These are phyloP conservation scores for Chimonanthus praecox DNA, from an alignment of 164 flowering plant species.

Conservation along the genomic window DNA sequence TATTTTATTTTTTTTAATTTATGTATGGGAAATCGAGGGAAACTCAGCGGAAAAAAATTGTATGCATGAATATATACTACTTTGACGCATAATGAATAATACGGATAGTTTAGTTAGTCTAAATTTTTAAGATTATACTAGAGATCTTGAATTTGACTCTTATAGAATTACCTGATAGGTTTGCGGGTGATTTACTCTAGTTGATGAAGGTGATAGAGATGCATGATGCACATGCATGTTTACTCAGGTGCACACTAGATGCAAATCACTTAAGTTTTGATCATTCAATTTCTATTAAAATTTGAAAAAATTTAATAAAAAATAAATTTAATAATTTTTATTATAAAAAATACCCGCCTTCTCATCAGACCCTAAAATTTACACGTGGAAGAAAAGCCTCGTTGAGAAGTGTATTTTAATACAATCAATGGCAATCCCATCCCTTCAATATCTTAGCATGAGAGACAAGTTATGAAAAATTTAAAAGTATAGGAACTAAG, in stretches of 20 bases:
- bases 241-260: no score
- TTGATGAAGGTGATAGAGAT: no score
- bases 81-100: no score
- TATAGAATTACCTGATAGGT: background rate
- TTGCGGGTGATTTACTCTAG: background rate
- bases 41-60: no score
- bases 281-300: no score
- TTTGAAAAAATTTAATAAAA: background rate
- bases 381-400: background rate
- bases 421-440: slow-evolving; percentile 25
- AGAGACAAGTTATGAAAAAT: slow-evolving; percentile 16
- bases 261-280: no score
- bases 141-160: background rate
- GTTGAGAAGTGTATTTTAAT: slow-evolving; percentile 25
- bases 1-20: no score
- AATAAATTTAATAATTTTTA: background rate
- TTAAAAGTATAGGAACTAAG: slow-evolving; percentile 25
- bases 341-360: background rate
- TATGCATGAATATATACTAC: no score
- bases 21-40: no score
- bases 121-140: no score
- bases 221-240: no score
- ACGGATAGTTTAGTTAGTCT: no score
- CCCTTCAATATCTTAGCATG: slow-evolving; percentile 9
- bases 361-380: background rate